A percentile compares a stretch with the other conserved stretches of the same genome.
Conservation (phyloP, 352 stramenopile species). For the Pythium volutum region DNA sequence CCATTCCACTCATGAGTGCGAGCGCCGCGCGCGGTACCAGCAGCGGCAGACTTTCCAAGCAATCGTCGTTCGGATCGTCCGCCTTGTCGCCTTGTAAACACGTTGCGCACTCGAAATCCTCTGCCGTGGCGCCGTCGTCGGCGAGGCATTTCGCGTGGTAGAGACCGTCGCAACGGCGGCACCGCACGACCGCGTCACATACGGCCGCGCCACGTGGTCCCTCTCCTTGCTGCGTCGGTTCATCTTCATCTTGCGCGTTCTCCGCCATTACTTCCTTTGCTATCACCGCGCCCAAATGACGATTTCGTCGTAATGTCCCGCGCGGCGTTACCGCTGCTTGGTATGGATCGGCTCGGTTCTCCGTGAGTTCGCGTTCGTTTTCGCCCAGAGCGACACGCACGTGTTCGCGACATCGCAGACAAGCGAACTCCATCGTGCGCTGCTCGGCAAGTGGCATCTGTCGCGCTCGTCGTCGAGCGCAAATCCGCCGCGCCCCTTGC, state of each 20-base stretch:
- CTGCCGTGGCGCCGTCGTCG: not conserved
- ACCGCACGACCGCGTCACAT: conserved; percentile 15
- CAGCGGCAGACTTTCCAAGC: conserved; percentile 18
- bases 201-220: not conserved
- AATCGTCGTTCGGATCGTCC: not conserved
- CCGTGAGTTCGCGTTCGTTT: not conserved
- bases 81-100: not conserved
- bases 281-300: not conserved
- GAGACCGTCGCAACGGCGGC: conserved; percentile 22
- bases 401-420: conserved; percentile 27
- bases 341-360: not conserved
- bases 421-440: conserved; percentile 26
- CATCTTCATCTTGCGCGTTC: not conserved
- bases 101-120: conserved; percentile 13
- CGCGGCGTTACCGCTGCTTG: not conserved
- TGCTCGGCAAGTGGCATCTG: conserved; percentile 14
- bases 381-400: conserved; percentile 23
- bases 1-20: not conserved
- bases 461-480: conserved; percentile 19
- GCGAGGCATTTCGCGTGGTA: conserved; percentile 22
- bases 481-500: conserved; percentile 12
- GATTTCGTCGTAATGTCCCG: not conserved
- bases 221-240: not conserved
- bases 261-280: not conserved
- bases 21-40: conserved; percentile 36